Evolutionary conservation across 331 rosid species (phyloP), one percentile per base, ranked within the genome.

Genomic region (Pyrus hybrid): DNA sequence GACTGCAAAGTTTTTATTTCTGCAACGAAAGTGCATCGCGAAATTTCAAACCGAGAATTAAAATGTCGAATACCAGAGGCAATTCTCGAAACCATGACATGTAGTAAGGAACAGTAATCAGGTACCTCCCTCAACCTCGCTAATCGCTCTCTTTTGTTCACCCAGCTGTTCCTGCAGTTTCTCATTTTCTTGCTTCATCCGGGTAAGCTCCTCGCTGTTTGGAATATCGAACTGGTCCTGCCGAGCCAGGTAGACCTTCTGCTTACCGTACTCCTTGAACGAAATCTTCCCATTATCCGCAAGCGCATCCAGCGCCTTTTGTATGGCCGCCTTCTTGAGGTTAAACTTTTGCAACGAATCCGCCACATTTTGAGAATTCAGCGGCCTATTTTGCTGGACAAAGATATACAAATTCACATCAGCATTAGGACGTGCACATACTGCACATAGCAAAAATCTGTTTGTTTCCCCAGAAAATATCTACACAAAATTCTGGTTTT

Each of bases 221-320:
- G 91, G 97, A 81, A 95, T 87, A 22, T 85, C 77, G 54, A 94
- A 90, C 58, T 86, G 96, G 82, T 95, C 97, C 80, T 95, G 99
- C 63, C 93, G 88, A 58, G 97, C 93, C n/a, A 95, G 51, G 79
- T 95, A 95, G 74, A 95, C 86, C 90, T 94, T 94, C 92, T 94
- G 99, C 84, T 94, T 94, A 12, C 99, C 99, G 67, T 90, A 90
- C 83, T 94, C 99, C 87, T 94, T 94, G 79, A 90, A 94, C 4
- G 92, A 92, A 84, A 94, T 87, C 28, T 76, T 80, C 10, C 89
- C 90, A 9, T 82, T 68, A 53, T 94, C 97, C 37, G 92, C 90
- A 17, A 94, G 97, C 62, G 43, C 71, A 72, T 94, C 99, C 92
- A 94, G 82, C 17, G 91, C 86, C 76, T 94, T 92, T 80, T 94